phyloP scores from a whole-genome alignment of 2,329 filamentous ascomycete species.

The Sporothrix protearum region DNA sequence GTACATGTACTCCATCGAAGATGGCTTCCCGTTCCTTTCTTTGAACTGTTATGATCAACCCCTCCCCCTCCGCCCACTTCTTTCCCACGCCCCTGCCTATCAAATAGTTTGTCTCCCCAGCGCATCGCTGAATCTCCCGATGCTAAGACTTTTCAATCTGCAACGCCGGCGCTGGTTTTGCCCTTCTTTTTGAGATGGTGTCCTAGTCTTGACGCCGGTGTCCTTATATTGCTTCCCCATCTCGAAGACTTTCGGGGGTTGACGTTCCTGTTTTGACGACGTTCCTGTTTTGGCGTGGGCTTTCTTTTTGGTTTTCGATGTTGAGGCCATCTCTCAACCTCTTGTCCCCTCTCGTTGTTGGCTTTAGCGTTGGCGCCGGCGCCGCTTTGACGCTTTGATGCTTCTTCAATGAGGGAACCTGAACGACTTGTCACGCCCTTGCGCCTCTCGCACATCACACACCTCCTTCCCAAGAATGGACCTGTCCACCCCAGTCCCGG shows the following conservation, averaged over 20 bases:
- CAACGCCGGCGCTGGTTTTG: neutral
- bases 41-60: neutral
- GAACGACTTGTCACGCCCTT: neutral
- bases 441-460: neutral
- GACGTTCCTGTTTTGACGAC: too few relatives aligned
- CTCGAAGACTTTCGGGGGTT: neutral
- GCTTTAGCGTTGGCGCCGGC: neutral
- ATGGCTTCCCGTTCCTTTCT: neutral
- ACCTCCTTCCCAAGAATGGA: neutral
- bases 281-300: neutral
- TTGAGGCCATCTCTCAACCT: neutral
- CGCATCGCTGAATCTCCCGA: slow-evolving; percentile 11
- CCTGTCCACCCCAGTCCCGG: neutral
- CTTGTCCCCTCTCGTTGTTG: neutral
- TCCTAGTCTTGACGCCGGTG: neutral
- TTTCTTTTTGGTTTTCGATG: neutral
- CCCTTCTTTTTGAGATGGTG: neutral
- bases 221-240: neutral
- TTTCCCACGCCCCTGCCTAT: neutral
- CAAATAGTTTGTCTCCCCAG: neutral
- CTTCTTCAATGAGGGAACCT: neutral
- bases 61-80: neutral
- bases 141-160: slow-evolving; percentile 19
- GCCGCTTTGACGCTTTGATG: neutral
- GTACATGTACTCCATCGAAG: neutral